phyloP scores from a whole-genome alignment of 2,329 filamentous ascomycete genomes.

The Elsinoe ampelina region DNA sequence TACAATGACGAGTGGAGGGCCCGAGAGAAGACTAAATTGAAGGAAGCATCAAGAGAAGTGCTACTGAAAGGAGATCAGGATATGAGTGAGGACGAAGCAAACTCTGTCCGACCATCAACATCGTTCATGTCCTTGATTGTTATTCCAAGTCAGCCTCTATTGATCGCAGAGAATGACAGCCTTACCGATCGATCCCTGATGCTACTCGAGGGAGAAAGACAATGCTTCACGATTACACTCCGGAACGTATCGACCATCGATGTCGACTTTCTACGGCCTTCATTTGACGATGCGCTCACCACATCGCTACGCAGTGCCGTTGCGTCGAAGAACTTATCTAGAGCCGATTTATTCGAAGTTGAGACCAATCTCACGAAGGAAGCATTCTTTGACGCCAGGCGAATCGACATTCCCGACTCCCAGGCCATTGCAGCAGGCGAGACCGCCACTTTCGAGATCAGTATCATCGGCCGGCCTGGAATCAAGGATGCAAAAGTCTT shows the following conservation, averaged over 20 bases:
- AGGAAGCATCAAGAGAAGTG: conserved; percentile 47
- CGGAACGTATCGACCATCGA: conserved; percentile 68
- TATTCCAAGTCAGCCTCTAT: conserved; percentile 67
- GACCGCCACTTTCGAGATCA: conserved; percentile 20
- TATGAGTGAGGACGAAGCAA: conserved; percentile 12
- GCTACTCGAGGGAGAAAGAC: conserved; percentile 83
- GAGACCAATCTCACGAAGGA: conserved; percentile 69
- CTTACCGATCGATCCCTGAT: conserved; percentile 79
- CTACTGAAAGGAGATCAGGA: conserved; percentile 38
- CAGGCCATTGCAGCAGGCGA: conserved; percentile 44
- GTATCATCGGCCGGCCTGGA: conserved; percentile 78
- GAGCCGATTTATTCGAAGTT: conserved; percentile 75
- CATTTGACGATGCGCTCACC: conserved; percentile 82
- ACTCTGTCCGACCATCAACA: conserved; percentile 22
- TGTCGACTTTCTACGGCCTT: conserved; percentile 77
- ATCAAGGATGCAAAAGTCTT: conserved; percentile 32
- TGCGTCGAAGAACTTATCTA: conserved; percentile 64
- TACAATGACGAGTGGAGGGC: conserved; percentile 69
- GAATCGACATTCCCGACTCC: conserved; percentile 37
- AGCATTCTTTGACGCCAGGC: conserved; percentile 42
- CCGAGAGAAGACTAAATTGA: conserved; percentile 61
- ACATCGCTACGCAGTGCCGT: conserved; percentile 65
- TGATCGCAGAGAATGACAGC: conserved; percentile 66
- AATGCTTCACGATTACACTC: conserved; percentile 67
- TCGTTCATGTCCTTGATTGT: conserved; percentile 57